Evolutionary conservation across 148 eudicot genomes (phyloP).

Genomic region (Polygonum maritimum): DNA sequence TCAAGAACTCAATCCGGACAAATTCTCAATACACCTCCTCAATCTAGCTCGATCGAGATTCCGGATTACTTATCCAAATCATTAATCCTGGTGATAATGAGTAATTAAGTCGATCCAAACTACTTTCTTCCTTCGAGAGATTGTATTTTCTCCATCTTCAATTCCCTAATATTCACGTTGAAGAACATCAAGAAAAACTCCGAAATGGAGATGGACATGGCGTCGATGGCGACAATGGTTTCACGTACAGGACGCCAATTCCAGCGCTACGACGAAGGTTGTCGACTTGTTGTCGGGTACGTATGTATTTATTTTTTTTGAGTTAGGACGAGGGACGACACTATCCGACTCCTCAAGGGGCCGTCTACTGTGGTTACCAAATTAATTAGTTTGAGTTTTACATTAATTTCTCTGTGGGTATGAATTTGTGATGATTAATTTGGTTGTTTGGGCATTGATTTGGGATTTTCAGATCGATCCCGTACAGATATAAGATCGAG

Average conservation of each 20-base stretch:
- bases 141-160: neutral
- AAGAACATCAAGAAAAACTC: neutral
- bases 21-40: neutral
- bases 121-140: neutral
- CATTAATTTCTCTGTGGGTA: neutral
- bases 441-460: neutral
- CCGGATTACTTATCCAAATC: neutral
- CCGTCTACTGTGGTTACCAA: too few species aligned
- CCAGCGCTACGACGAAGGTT: constrained; percentile 37
- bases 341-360: too few species aligned
- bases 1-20: neutral
- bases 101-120: too few species aligned
- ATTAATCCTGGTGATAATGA: neutral
- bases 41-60: neutral
- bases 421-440: neutral
- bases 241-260: constrained; percentile 49
- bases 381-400: too few species aligned
- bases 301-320: neutral
- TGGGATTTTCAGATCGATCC: neutral
- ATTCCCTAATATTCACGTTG: neutral
- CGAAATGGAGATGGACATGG: neutral
- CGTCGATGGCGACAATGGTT: constrained; percentile 12
- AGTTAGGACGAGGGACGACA: too few species aligned
- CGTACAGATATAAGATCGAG: constrained; percentile 20
- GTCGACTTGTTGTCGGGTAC: constrained; percentile 52